Conservation (phyloP, 371 early-diverging fungal species). For the Basidiobolus meristosporus region DNA sequence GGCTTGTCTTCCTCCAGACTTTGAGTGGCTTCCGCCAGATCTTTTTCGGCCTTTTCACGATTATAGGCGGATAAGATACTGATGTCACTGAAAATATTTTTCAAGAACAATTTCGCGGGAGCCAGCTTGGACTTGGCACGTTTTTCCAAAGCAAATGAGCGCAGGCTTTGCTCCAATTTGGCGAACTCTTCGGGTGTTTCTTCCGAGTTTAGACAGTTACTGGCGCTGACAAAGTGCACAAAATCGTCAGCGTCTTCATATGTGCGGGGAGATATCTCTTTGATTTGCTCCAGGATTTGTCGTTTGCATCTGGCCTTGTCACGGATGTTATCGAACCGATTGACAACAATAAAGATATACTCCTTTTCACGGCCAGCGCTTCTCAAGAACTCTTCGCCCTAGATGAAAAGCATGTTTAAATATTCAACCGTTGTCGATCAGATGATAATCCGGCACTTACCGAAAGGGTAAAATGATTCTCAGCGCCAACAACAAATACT, state of each 20-base stretch:
- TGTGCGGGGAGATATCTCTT: conserved; percentile 77
- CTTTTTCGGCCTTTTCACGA: conserved; percentile 1
- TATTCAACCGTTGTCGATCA: no score
- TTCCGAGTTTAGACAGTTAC: conserved; percentile 13
- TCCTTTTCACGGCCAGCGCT: conserved; percentile 94
- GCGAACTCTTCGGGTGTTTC: conserved; percentile 47
- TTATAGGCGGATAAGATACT: neutral
- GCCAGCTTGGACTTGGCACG: conserved; percentile 83
- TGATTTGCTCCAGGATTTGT: conserved; percentile 84
- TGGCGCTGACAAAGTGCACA: conserved; percentile 90
- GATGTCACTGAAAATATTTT: conserved; percentile 57
- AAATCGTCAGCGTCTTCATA: conserved; percentile 78
- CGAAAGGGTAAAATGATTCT: conserved; percentile 94
- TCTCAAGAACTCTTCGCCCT: conserved; percentile 50
- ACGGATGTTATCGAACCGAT: conserved; percentile 87
- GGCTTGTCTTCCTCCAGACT: conserved; percentile 29
- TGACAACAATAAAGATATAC: conserved; percentile 93
- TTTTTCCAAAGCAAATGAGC: conserved; percentile 86
- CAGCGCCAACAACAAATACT: conserved; percentile 94
- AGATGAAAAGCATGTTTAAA: no score
- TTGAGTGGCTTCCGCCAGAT: conserved; percentile 11
- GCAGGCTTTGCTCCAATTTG: conserved; percentile 63
- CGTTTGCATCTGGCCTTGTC: conserved; percentile 83
- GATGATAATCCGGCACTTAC: no score
- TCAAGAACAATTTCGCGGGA: conserved; percentile 80